Evolutionary conservation across 495 filamentous ascomycete genomes (phyloP), one percentile per base, ranked within the genome.

Genomic region (Penicillium argentinense): DNA sequence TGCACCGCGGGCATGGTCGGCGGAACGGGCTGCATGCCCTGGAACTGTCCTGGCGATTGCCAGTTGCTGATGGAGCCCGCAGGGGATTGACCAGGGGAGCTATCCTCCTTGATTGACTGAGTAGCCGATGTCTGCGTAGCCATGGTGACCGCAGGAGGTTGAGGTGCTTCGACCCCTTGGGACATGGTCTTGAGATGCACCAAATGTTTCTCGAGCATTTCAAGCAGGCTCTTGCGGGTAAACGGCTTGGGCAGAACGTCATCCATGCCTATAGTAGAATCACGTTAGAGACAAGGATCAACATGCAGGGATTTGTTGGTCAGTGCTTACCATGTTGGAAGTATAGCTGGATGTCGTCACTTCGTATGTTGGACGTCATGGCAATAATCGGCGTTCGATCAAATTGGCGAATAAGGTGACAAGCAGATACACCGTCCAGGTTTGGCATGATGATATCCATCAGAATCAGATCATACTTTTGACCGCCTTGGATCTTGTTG

Each of bases 391-490:
- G 93, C 13, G 89, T 90, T 16, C 82, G 76, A 52, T 92, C 84
- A 54, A 91, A 88, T 63, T 96, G 88, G 44, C 95, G 86, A 51
- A 98, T 96, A 46, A 95, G 82, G 59, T 91, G 88, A 37, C 91
- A 96, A 18, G 93, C 93, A 8, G 91, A 95, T 22, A 97, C 90
- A 39, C 93, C 93, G 60, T 97, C 93, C 13, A 98, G 74, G 58
- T 92, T 85, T 12, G 93, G 93, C 92, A 98, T 97, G 49, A 97
- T 95, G 55, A 98, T 97, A 70, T 97, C 95, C 93, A 98, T 98
- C 32, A 97, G 79, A 33, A 98, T 89, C 29, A 98, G 69, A 60
- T 97, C 91, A 66, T 95, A 97, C 25, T 87, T 89, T 13, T 83
- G 81, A 12, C 86, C 85, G 24, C 75, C 72, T 61, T 88, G 90